These are phyloP conservation scores for Rhizoclosmatium sp. DNA, from an alignment of 192 early-diverging fungal species.

Conservation along the genomic window DNA sequence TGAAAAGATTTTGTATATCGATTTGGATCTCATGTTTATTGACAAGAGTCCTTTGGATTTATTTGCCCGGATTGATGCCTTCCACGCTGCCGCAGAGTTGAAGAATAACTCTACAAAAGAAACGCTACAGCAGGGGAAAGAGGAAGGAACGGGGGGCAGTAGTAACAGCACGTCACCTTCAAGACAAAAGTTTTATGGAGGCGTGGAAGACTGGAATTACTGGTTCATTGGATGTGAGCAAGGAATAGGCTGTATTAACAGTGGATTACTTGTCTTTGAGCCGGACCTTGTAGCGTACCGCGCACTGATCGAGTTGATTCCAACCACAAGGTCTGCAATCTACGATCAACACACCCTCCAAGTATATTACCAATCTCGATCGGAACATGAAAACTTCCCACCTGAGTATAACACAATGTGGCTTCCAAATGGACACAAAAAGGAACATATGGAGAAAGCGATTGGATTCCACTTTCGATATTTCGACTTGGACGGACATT, in stretches of 20 bases:
- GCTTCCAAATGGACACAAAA: not conserved
- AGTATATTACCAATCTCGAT: not conserved
- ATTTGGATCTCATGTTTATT: not conserved
- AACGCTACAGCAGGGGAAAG: no score
- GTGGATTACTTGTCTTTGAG: conserved; percentile 1
- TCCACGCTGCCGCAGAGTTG: no score
- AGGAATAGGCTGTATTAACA: not conserved
- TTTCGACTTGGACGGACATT: not conserved
- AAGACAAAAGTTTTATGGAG: not conserved
- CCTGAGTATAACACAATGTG: conserved; percentile 4
- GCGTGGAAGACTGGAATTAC: not conserved
- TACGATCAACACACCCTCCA: not conserved
- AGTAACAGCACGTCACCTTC: no score
- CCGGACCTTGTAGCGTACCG: not conserved
- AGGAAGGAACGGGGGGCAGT: no score
- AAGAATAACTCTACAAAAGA: no score
- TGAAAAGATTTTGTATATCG: not conserved
- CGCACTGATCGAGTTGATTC: not conserved
- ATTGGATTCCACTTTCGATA: conserved; percentile 1
- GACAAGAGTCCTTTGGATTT: not conserved
- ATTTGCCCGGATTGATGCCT: not conserved
- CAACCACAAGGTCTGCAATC: not conserved
- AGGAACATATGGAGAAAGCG: conserved; percentile 1
- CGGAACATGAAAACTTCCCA: not conserved
- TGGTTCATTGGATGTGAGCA: no score